These are phyloP conservation scores for Malassezia equina DNA, from an alignment of 1,284 basidiomycete species.

Conservation along the genomic window DNA sequence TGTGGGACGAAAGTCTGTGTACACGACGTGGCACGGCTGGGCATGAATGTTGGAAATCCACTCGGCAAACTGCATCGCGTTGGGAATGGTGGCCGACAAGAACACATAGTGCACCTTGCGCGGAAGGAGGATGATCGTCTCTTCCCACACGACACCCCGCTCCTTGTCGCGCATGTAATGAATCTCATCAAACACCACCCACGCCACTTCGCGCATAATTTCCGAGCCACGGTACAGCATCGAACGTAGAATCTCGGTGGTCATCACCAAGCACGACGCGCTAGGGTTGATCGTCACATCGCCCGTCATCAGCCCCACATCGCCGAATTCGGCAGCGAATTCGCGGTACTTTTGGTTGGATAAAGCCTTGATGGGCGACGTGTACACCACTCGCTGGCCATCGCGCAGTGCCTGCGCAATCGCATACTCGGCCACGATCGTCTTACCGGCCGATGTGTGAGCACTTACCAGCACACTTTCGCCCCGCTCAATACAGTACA, in stretches of 20 bases:
- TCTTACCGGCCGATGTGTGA: conserved; percentile 96
- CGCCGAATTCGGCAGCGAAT: conserved; percentile 89
- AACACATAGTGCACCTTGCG: conserved; percentile 95
- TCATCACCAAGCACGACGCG: conserved; percentile 96
- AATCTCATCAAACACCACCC: conserved; percentile 99
- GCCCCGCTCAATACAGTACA: conserved; percentile 88
- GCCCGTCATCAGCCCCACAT: conserved; percentile 98
- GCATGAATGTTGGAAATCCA: conserved; percentile 97
- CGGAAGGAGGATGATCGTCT: conserved; percentile 90
- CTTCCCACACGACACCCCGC: conserved; percentile 59
- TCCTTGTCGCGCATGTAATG: conserved; percentile 98
- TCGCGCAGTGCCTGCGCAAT: conserved; percentile 88
- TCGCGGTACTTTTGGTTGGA: conserved; percentile 99
- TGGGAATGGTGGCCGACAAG: conserved; percentile 98
- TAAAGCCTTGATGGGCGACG: conserved; percentile 96
- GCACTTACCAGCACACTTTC: conserved; percentile 98
- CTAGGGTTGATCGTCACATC: conserved; percentile 99
- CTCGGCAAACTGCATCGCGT: conserved; percentile 98
- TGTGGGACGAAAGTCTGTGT: conserved; percentile 96
- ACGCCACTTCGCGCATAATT: conserved; percentile 98
- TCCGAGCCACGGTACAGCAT: conserved; percentile 99
- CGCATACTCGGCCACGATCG: conserved; percentile 96
- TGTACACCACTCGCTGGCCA: conserved; percentile 95
- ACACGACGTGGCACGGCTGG: conserved; percentile 97
- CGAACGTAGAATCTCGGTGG: conserved; percentile 95